Evolutionary conservation across 73 alveolate species (phyloP).

Genomic region (Loxodes magnus): DNA sequence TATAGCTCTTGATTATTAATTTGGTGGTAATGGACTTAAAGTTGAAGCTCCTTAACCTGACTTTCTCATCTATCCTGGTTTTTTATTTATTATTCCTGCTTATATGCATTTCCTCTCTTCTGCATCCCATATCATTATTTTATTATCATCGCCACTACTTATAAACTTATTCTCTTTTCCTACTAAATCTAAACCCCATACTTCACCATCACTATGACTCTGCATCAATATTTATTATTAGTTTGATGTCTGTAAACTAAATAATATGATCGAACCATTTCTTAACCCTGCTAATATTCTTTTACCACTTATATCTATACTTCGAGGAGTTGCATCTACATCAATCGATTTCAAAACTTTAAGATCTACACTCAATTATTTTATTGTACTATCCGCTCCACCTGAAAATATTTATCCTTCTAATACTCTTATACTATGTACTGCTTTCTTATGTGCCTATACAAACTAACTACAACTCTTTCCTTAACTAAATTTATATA

Average conservation of each 20-base stretch:
- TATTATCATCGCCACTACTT: slow-evolving; percentile 85
- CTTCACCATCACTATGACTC: slow-evolving; percentile 80
- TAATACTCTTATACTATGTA: slow-evolving; percentile 32
- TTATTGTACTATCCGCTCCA: slow-evolving; percentile 68
- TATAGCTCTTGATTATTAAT: slow-evolving; percentile 64
- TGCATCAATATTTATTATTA: slow-evolving; percentile 38
- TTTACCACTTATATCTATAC: slow-evolving; percentile 63
- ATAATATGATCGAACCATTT: slow-evolving; percentile 47
- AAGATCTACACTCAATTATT: slow-evolving; percentile 32
- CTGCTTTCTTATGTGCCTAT: slow-evolving; percentile 43
- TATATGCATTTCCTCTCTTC: slow-evolving; percentile 21
- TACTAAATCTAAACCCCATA: slow-evolving; percentile 74
- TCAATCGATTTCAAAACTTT: neutral
- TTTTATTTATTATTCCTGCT: slow-evolving; percentile 30
- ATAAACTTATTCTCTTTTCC: slow-evolving; percentile 47
- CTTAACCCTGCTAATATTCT: slow-evolving; percentile 78
- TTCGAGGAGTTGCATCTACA: slow-evolving; percentile 37
- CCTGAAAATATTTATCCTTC: slow-evolving; percentile 80
- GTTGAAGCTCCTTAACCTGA: slow-evolving; percentile 58
- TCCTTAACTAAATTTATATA: slow-evolving; percentile 51
- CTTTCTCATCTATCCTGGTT: slow-evolving; percentile 23
- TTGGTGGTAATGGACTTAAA: slow-evolving; percentile 44
- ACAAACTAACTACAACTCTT: too few species aligned
- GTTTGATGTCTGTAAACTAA: slow-evolving; percentile 18
- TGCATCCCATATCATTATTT: slow-evolving; percentile 38